These are phyloP conservation scores for Senna siamea DNA, from an alignment of 306 rosid genomes.

Conservation along the genomic window DNA sequence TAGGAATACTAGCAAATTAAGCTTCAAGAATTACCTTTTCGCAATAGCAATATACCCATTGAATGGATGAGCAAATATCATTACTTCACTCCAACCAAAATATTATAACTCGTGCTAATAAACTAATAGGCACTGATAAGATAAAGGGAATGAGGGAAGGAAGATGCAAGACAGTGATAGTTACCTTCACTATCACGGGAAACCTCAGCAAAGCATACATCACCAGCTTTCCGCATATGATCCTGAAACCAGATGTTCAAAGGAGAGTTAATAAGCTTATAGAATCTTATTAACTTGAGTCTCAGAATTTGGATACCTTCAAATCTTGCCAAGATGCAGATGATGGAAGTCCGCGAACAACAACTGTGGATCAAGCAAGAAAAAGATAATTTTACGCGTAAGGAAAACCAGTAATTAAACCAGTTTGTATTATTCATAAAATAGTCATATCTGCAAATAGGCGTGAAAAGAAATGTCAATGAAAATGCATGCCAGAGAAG, in stretches of 20 bases:
- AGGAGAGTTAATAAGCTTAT: constrained; percentile 1
- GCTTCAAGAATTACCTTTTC: not conserved
- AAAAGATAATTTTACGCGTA: not conserved
- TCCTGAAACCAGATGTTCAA: constrained; percentile 63
- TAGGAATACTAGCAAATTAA: not conserved
- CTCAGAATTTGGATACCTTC: constrained; percentile 61
- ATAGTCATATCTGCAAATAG: not conserved
- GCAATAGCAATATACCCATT: not conserved
- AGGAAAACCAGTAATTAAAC: not conserved
- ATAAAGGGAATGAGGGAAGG: not conserved
- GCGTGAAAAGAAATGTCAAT: constrained; percentile 9
- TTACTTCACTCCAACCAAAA: not conserved
- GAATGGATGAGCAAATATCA: not conserved
- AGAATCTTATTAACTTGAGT: not conserved
- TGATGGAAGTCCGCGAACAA: constrained; percentile 98
- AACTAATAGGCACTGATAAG: not conserved
- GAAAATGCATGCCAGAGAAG: not conserved
- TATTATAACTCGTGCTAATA: not conserved
- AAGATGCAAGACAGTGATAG: not conserved
- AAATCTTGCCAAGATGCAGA: constrained; percentile 99
- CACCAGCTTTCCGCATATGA: constrained; percentile 99
- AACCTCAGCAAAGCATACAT: constrained; percentile 98
- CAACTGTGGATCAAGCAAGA: constrained; percentile 54
- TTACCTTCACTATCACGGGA: constrained; percentile 95
- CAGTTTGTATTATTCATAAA: not conserved